A percentile compares a stretch with the other conserved stretches of the same genome.
phyloP scores from a whole-genome alignment of 768 basidiomycete genomes.

The Candolleomyces eurysporus region DNA sequence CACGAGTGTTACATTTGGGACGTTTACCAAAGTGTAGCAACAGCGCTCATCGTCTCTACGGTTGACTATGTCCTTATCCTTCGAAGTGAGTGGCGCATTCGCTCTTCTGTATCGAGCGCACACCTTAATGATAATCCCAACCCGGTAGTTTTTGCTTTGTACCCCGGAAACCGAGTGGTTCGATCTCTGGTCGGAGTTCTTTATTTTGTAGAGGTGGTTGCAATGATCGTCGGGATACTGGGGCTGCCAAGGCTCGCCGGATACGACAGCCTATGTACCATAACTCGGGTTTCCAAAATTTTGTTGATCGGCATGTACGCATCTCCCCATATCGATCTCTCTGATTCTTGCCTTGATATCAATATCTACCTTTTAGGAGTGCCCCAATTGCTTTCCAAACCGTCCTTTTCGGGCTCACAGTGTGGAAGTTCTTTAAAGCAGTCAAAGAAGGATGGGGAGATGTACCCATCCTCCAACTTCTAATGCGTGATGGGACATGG shows the following conservation, averaged over 20 bases:
- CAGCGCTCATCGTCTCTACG: conserved; percentile 23
- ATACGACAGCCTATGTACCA: conserved; percentile 33
- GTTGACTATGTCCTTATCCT: conserved; percentile 41
- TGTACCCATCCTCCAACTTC: conserved; percentile 35
- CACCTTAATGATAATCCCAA: not conserved
- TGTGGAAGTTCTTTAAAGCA: conserved; percentile 32
- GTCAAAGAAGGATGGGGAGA: conserved; percentile 39
- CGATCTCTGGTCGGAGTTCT: conserved; percentile 22
- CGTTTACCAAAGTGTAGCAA: conserved; percentile 37
- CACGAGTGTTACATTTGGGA: conserved; percentile 46
- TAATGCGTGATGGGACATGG: conserved; percentile 45
- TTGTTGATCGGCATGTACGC: conserved; percentile 33
- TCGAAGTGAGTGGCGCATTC: conserved; percentile 25
- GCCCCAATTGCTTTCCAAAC: conserved; percentile 34
- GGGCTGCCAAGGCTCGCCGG: conserved; percentile 28
- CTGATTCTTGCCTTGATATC: not conserved
- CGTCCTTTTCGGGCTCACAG: conserved; percentile 35
- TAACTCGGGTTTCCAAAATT: conserved; percentile 22
- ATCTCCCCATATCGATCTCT: not conserved
- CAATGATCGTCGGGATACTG: conserved; percentile 29
- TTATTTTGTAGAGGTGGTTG: conserved; percentile 28
- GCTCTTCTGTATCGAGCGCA: not conserved
- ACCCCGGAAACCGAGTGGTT: conserved; percentile 31
- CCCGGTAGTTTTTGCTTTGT: conserved; percentile 37
- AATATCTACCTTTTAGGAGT: conserved; percentile 17